These are phyloP conservation scores for Sporisorium iseilematis-ciliati DNA, from an alignment of 1,284 basidiomycete species.

Conservation along the genomic window DNA sequence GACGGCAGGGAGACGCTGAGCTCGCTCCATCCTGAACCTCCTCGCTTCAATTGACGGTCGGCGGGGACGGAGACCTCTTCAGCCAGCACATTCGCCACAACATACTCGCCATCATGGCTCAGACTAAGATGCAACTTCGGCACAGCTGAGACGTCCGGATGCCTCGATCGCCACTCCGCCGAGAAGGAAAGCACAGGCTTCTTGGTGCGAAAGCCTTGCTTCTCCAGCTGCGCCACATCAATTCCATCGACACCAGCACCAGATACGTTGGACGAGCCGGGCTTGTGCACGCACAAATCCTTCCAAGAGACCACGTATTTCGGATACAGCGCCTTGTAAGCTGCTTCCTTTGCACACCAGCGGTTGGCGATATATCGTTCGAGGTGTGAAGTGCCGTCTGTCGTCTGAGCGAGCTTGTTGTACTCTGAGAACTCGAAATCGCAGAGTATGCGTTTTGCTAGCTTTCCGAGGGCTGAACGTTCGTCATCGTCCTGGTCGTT, in stretches of 20 bases:
- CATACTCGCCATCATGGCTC: constrained; percentile 87
- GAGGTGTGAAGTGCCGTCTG: constrained; percentile 9
- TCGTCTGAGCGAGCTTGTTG: constrained; percentile 8
- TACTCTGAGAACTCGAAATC: constrained; percentile 20
- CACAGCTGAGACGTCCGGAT: constrained; percentile 36
- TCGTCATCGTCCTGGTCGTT: neutral
- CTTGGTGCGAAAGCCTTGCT: constrained; percentile 23
- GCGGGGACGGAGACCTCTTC: constrained; percentile 2
- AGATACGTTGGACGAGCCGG: neutral
- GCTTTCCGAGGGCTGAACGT: neutral
- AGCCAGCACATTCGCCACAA: constrained; percentile 80
- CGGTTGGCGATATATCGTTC: constrained; percentile 37
- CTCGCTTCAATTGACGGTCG: no score
- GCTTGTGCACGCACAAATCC: constrained; percentile 73
- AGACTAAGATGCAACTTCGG: constrained; percentile 76
- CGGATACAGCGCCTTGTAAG: constrained; percentile 87
- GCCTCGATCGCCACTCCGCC: constrained; percentile 45
- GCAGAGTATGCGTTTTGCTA: constrained; percentile 46
- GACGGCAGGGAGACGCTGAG: constrained; percentile 9
- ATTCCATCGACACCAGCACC: neutral
- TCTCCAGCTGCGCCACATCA: constrained; percentile 21
- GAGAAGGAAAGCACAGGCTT: constrained; percentile 45
- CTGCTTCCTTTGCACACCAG: constrained; percentile 81
- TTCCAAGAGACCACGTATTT: constrained; percentile 79
- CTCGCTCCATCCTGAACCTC: constrained; percentile 2